A percentile compares a stretch with the other conserved stretches of the same genome.
Evolutionary conservation across 2,329 filamentous ascomycete species (phyloP).

Genomic region (Hortaea sp.): DNA sequence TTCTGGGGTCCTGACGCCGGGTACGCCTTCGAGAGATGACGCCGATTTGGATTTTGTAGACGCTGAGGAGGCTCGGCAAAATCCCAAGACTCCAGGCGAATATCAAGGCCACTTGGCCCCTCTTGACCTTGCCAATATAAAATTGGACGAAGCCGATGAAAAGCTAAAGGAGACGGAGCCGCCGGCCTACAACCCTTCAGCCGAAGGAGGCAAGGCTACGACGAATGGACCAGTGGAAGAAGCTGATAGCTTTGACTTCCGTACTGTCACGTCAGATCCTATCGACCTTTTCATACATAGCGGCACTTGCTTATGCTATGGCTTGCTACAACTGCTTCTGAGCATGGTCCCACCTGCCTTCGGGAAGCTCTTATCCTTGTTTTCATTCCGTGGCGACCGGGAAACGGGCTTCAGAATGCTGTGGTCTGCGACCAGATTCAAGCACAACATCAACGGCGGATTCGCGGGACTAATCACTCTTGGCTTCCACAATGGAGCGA

Average conservation of each 20-base stretch:
- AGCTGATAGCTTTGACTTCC: constrained; percentile 45
- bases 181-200: constrained; percentile 1
- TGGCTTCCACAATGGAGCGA: constrained; percentile 77
- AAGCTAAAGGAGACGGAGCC: neutral
- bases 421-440: constrained; percentile 77
- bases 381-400: constrained; percentile 85
- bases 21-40: constrained; percentile 17
- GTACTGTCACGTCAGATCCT: constrained; percentile 56
- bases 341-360: constrained; percentile 89
- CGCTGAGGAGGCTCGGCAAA: constrained; percentile 40
- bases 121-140: constrained; percentile 16
- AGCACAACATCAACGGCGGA: constrained; percentile 78
- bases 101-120: constrained; percentile 39
- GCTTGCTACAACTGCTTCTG: constrained; percentile 74
- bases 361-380: constrained; percentile 71
- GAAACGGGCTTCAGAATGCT: constrained; percentile 73
- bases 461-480: constrained; percentile 74
- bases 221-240: constrained; percentile 6
- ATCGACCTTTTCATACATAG: constrained; percentile 85
- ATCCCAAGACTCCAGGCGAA: constrained; percentile 35
- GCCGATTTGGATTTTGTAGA: constrained; percentile 48
- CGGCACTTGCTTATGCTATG: constrained; percentile 81
- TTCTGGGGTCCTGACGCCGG: constrained; percentile 10
- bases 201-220: constrained; percentile 1
- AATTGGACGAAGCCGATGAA: constrained; percentile 12